These are phyloP conservation scores for Chalaropsis thielavioides DNA, from an alignment of 2,329 filamentous ascomycete species.

Conservation along the genomic window DNA sequence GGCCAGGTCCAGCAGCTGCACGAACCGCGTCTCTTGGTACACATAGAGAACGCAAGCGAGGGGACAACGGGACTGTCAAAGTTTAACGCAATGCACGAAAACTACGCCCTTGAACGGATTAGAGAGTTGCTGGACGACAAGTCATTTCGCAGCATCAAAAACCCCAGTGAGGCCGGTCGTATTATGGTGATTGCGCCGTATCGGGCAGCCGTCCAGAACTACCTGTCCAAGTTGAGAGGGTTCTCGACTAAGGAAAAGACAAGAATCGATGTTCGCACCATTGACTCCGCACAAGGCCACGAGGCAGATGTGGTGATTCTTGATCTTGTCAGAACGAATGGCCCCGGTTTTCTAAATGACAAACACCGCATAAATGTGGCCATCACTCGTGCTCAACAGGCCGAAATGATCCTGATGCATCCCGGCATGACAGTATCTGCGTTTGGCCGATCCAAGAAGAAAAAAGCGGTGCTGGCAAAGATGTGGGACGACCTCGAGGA, in stretches of 20 bases:
- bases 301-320: slow-evolving; percentile 35
- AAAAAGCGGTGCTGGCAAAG: not conserved
- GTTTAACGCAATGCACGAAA: slow-evolving; percentile 29
- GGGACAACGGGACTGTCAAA: slow-evolving; percentile 25
- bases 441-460: not conserved
- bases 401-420: slow-evolving; percentile 34
- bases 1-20: slow-evolving; percentile 18
- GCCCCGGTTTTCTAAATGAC: slow-evolving; percentile 31
- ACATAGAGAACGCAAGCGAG: slow-evolving; percentile 23
- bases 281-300: slow-evolving; percentile 34
- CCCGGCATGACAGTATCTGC: slow-evolving; percentile 23
- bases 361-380: slow-evolving; percentile 33
- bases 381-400: slow-evolving; percentile 31
- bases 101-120: slow-evolving; percentile 27
- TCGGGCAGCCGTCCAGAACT: slow-evolving; percentile 27
- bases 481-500: slow-evolving; percentile 12
- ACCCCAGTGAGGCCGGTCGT: slow-evolving; percentile 21
- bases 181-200: slow-evolving; percentile 35
- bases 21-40: slow-evolving; percentile 28
- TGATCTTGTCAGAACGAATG: slow-evolving; percentile 31
- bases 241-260: slow-evolving; percentile 22
- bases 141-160: slow-evolving; percentile 24
- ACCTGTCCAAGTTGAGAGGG: slow-evolving; percentile 23
- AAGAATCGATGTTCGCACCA: slow-evolving; percentile 29
- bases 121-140: slow-evolving; percentile 24